Evolutionary conservation across 495 filamentous ascomycete species (phyloP).

Genomic region (Talaromyces adpressus): DNA sequence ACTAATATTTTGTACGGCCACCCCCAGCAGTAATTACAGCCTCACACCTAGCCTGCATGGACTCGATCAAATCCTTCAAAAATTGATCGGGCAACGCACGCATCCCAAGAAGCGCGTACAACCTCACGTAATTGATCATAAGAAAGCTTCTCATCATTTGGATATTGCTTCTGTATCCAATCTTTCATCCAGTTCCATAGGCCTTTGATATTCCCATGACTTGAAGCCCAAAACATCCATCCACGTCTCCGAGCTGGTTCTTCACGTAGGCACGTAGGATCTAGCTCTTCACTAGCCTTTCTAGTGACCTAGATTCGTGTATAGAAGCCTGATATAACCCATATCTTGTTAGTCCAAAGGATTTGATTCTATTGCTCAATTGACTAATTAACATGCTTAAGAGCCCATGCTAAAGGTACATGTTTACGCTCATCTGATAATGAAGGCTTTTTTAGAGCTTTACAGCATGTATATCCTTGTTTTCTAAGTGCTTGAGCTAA

Average conservation of each 20-base stretch:
- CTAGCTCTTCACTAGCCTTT: not conserved
- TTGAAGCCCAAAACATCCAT: not conserved
- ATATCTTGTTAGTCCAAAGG: conserved; percentile 12
- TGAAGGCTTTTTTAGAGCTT: conserved; percentile 17
- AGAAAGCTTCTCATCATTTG: no score
- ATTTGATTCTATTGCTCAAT: conserved; percentile 10
- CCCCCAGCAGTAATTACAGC: no score
- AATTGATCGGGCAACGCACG: no score
- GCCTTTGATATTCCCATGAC: not conserved
- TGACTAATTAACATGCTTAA: conserved; percentile 5
- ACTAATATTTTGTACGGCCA: no score
- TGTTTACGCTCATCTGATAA: conserved; percentile 9
- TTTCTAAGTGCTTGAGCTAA: conserved; percentile 19
- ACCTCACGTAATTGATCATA: no score
- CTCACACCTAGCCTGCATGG: no score
- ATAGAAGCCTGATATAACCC: conserved; percentile 10
- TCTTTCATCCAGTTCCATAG: no score
- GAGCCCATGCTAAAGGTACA: conserved; percentile 1
- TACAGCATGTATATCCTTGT: conserved; percentile 20
- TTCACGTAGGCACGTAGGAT: not conserved
- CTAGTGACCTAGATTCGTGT: conserved; percentile 8
- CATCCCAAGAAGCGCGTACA: no score
- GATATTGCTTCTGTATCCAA: no score
- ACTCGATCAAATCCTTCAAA: no score
- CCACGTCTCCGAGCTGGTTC: not conserved